Conservation (phyloP, 2,329 filamentous ascomycete species). For the Colletotrichum sp. region DNA sequence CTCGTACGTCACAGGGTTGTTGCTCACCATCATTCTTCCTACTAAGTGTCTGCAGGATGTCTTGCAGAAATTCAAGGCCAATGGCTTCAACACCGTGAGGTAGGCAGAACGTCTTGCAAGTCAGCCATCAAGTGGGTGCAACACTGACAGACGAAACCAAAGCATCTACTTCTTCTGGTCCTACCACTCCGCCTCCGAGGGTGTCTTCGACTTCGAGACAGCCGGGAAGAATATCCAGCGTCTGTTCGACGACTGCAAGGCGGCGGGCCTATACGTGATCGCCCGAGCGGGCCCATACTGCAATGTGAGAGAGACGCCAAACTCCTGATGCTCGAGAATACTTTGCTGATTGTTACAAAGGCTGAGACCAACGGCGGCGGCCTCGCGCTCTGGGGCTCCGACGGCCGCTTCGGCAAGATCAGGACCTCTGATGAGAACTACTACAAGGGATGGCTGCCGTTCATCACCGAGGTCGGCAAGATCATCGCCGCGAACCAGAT, state of each 20-base stretch:
- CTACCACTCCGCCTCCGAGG: conserved; percentile 72
- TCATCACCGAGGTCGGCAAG: conserved; percentile 56
- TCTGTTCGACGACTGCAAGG: conserved; percentile 76
- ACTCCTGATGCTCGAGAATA: not conserved
- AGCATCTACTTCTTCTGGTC: conserved; percentile 82
- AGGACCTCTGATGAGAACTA: conserved; percentile 47
- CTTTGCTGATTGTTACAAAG: not conserved
- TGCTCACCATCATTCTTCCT: not conserved
- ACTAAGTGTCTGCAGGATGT: conserved; percentile 54
- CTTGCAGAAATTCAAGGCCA: conserved; percentile 82
- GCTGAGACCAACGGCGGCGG: conserved; percentile 36
- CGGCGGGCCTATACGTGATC: conserved; percentile 79
- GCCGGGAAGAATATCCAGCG: conserved; percentile 51
- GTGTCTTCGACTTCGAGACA: conserved; percentile 71
- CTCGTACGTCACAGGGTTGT: conserved; percentile 44
- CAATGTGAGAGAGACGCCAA: conserved; percentile 51
- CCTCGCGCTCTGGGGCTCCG: conserved; percentile 33
- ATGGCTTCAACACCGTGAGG: conserved; percentile 80
- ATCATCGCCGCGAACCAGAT: conserved; percentile 80
- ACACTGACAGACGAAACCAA: not conserved
- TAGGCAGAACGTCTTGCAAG: conserved; percentile 41
- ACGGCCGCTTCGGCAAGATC: conserved; percentile 37
- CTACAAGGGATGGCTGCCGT: conserved; percentile 41
- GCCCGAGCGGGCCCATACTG: conserved; percentile 77
- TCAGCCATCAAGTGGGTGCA: not conserved